A percentile compares a stretch with the other conserved stretches of the same genome.
These are phyloP conservation scores for Monosporozyma siamensis DNA, from an alignment of 805 yeast species.

Conservation along the genomic window DNA sequence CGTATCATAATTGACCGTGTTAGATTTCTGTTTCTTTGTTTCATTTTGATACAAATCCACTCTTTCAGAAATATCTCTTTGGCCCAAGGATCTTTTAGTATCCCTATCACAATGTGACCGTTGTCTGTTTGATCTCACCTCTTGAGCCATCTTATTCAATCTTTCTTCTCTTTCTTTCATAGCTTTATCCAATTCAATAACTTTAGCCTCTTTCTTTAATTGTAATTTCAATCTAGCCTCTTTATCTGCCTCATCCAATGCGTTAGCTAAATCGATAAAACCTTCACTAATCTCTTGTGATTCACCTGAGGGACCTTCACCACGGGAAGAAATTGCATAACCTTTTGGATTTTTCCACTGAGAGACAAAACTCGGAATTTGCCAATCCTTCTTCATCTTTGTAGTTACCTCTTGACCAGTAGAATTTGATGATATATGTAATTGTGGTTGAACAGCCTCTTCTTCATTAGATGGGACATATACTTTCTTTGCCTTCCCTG, in stretches of 20 bases:
- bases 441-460: conserved; percentile 3
- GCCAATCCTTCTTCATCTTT: conserved; percentile 74
- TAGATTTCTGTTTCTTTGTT: conserved; percentile 26
- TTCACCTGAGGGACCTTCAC: conserved; percentile 50
- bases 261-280: conserved; percentile 55
- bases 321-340: conserved; percentile 70
- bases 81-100: not conserved
- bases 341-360: conserved; percentile 96
- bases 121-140: conserved; percentile 24
- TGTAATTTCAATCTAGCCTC: conserved; percentile 49
- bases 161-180: conserved; percentile 36
- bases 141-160: conserved; percentile 35
- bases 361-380: conserved; percentile 83
- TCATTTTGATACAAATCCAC: conserved; percentile 38
- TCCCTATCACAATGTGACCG: not conserved
- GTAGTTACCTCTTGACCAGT: not conserved
- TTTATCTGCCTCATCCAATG: conserved; percentile 60
- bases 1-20: conserved; percentile 46
- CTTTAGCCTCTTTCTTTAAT: conserved; percentile 41
- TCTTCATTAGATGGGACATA: conserved; percentile 25
- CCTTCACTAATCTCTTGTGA: conserved; percentile 42
- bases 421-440: not conserved
- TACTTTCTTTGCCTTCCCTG: conserved; percentile 53
- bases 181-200: conserved; percentile 30
- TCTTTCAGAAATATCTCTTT: conserved; percentile 45